Base-by-base conservation (phyloP, 2,329 filamentous ascomycete genomes). In the Sporothrix euskadiensis region DNA sequence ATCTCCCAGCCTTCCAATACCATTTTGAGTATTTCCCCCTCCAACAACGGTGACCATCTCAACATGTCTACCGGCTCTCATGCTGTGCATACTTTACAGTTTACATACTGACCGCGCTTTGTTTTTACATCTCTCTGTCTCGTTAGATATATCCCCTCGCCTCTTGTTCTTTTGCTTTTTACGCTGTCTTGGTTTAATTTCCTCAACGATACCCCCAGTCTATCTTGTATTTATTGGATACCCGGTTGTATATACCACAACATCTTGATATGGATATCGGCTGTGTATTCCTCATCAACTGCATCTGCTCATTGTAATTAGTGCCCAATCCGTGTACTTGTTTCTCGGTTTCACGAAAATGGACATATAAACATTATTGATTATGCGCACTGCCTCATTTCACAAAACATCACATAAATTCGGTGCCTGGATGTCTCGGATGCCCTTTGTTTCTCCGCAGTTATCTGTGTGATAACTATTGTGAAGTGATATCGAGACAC, bases 161-260 rank as follows among this genome's bases (percentile, higher is more conserved):
- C 30, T 30, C 49, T 39, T 68, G 12, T 59, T 19, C 26, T 61
- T 14, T 22, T 47, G 2, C 1, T 7, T 59, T 10, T 3, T 3
- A 19, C 19, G 16, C 57, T 59, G 9, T 39, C 44, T 49, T 22
- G 8, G 8, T 54, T 9, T 32, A 9, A 12, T 68, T 32, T 73
- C 63, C 71, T 71, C 66, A 73, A 56, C 72, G 66, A 71, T 73
- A 71, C 66, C 66, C 72, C 49, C 35, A 44, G 56, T 61, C 41
- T 30, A 14, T 54, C 39, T n/a, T 71, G 26, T 56, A 22, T 71
- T n/a, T 39, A 26, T 41, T 72, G 71, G n/a, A 56, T 22, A 72
- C 22, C 12, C 32, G 54, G 41, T 22, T 66, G 61, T 47, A 72
- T 19, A 72, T 56, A 56, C 10, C 30, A 57, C 30, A 7, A 12